Conservation (phyloP, 805 yeast genomes). For the Hyphopichia homilentoma region DNA sequence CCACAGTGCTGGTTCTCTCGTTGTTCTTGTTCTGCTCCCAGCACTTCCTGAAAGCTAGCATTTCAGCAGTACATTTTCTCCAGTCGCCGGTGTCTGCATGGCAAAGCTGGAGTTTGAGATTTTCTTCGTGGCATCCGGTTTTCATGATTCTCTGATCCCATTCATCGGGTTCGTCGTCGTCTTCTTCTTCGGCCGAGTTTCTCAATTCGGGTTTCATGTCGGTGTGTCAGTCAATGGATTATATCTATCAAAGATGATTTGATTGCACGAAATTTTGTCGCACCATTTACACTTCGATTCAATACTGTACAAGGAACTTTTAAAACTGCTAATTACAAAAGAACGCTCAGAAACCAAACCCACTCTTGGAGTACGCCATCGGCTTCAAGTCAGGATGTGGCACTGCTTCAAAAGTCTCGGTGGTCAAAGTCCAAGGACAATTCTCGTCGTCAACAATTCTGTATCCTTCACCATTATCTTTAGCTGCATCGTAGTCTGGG, state of each 20-base stretch:
- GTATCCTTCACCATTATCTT: constrained; percentile 43
- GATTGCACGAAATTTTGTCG: too few relatives aligned
- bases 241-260: too few relatives aligned
- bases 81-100: constrained; percentile 47
- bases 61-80: constrained; percentile 38
- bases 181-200: constrained; percentile 7
- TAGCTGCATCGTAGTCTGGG: constrained; percentile 40
- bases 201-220: constrained; percentile 4
- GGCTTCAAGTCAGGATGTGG: constrained; percentile 90
- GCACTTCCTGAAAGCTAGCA: constrained; percentile 58
- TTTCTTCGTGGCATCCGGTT: constrained; percentile 43
- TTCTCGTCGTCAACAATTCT: constrained; percentile 31
- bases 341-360: constrained; percentile 39
- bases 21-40: constrained; percentile 59
- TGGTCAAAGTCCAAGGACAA: constrained; percentile 47
- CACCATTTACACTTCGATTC: too few relatives aligned
- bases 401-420: constrained; percentile 70
- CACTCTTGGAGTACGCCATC: constrained; percentile 74
- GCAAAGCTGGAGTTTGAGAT: constrained; percentile 36
- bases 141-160: constrained; percentile 45
- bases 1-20: constrained; percentile 42
- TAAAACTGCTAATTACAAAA: too few relatives aligned
- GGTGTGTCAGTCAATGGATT: too few relatives aligned
- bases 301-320: too few relatives aligned
- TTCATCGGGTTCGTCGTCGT: constrained; percentile 43